These are phyloP conservation scores for Sporothrix inflata DNA, from an alignment of 2,329 filamentous ascomycete species.

Conservation along the genomic window DNA sequence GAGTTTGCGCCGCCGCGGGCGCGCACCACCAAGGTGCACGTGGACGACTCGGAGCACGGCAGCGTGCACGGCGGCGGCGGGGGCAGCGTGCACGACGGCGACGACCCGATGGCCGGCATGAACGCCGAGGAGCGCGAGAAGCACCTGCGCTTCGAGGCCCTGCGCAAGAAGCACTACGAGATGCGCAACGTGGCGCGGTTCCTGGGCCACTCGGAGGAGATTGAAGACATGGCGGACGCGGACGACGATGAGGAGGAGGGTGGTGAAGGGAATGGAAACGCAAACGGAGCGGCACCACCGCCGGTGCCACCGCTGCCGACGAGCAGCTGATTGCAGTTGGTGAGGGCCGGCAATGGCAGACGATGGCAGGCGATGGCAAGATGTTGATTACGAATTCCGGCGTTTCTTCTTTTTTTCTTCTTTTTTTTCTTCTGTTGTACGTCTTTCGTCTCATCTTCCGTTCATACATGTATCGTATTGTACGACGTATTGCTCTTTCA, in stretches of 20 bases:
- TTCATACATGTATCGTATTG: neutral
- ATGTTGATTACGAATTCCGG: neutral
- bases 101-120: constrained; percentile 57
- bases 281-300: constrained; percentile 17
- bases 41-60: constrained; percentile 54
- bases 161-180: constrained; percentile 97
- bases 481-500: neutral
- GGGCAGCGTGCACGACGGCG: constrained; percentile 58
- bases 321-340: neutral
- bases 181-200: constrained; percentile 93
- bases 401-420: neutral
- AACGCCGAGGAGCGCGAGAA: constrained; percentile 81
- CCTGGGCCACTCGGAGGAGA: constrained; percentile 73
- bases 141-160: constrained; percentile 86
- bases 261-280: neutral
- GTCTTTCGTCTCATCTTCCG: neutral
- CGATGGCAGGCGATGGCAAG: too few relatives aligned
- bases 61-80: constrained; percentile 52
- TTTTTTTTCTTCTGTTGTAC: neutral
- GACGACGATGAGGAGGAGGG: constrained; percentile 49
- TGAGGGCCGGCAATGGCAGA: too few relatives aligned
- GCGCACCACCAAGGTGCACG: constrained; percentile 74
- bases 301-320: constrained; percentile 21
- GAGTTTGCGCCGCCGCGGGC: constrained; percentile 43
- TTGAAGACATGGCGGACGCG: constrained; percentile 64